Conservation (phyloP, 1,284 basidiomycete species). For the Trichosporon faecale region DNA sequence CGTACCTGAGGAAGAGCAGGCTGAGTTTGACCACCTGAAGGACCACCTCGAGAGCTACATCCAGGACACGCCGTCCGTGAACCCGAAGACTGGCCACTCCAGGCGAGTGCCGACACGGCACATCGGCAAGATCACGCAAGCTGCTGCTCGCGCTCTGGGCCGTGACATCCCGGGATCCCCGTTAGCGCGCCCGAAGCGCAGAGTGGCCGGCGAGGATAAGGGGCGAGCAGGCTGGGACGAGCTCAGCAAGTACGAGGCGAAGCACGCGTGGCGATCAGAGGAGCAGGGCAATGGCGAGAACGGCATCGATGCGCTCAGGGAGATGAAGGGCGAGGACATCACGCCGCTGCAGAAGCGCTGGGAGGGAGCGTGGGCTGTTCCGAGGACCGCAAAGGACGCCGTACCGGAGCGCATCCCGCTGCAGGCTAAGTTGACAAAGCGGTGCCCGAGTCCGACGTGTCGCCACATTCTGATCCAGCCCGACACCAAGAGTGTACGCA, state of each 20-base stretch:
- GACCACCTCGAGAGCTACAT: slow-evolving; percentile 88
- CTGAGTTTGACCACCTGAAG: slow-evolving; percentile 87
- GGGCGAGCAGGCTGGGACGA: slow-evolving; percentile 38
- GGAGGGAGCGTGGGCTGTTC: slow-evolving; percentile 72
- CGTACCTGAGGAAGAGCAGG: slow-evolving; percentile 67
- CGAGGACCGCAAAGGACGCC: slow-evolving; percentile 47
- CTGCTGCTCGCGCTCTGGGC: slow-evolving; percentile 43
- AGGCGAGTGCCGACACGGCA: slow-evolving; percentile 37
- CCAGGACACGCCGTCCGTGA: neutral
- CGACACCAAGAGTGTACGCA: slow-evolving; percentile 89
- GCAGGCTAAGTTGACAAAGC: slow-evolving; percentile 88
- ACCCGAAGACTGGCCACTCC: slow-evolving; percentile 1
- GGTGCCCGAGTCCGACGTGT: slow-evolving; percentile 74
- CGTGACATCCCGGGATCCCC: slow-evolving; percentile 37
- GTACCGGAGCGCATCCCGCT: slow-evolving; percentile 84
- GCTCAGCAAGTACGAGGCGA: slow-evolving; percentile 38
- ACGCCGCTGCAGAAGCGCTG: slow-evolving; percentile 74
- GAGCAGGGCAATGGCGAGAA: slow-evolving; percentile 23
- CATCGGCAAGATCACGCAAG: slow-evolving; percentile 46
- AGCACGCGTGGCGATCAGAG: slow-evolving; percentile 35
- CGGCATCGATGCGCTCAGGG: slow-evolving; percentile 56
- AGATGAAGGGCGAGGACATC: slow-evolving; percentile 62
- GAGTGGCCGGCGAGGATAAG: slow-evolving; percentile 8
- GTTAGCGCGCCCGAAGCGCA: neutral
- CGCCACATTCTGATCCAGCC: slow-evolving; percentile 97